Conservation (phyloP, 179 eudicot species). For the Beta lomatogona region DNA sequence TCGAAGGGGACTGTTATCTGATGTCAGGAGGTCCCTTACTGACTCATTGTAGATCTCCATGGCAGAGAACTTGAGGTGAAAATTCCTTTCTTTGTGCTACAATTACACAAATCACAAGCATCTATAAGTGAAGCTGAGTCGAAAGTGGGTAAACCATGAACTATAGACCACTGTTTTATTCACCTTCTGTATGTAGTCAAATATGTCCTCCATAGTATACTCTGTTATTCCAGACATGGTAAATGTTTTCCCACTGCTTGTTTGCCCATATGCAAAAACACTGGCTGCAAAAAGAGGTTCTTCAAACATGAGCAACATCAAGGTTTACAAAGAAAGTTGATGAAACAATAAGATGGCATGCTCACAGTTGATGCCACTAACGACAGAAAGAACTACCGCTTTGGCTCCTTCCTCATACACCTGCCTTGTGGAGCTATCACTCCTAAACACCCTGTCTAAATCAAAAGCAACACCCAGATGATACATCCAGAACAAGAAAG, state of each 20-base stretch:
- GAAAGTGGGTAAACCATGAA: neutral
- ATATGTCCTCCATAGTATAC: constrained; percentile 70
- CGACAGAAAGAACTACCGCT: constrained; percentile 80
- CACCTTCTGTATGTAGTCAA: constrained; percentile 57
- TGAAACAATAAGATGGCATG: constrained; percentile 9
- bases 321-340: constrained; percentile 4
- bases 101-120: constrained; percentile 29
- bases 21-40: constrained; percentile 83
- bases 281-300: constrained; percentile 52
- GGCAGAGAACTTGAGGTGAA: constrained; percentile 81
- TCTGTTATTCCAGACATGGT: constrained; percentile 94
- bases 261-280: constrained; percentile 94
- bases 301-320: constrained; percentile 1
- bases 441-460: constrained; percentile 63
- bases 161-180: constrained; percentile 6
- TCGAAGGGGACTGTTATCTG: constrained; percentile 70
- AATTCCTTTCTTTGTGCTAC: constrained; percentile 85
- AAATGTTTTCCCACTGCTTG: constrained; percentile 96
- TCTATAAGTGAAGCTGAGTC: constrained; percentile 7
- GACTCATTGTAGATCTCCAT: constrained; percentile 98
- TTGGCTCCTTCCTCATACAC: constrained; percentile 91
- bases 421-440: constrained; percentile 59
- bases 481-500: constrained; percentile 5
- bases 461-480: constrained; percentile 17
- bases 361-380: constrained; percentile 86